Evolutionary conservation across 2,329 filamentous ascomycete genomes (phyloP).

Genomic region (Penicillium occitanis): DNA sequence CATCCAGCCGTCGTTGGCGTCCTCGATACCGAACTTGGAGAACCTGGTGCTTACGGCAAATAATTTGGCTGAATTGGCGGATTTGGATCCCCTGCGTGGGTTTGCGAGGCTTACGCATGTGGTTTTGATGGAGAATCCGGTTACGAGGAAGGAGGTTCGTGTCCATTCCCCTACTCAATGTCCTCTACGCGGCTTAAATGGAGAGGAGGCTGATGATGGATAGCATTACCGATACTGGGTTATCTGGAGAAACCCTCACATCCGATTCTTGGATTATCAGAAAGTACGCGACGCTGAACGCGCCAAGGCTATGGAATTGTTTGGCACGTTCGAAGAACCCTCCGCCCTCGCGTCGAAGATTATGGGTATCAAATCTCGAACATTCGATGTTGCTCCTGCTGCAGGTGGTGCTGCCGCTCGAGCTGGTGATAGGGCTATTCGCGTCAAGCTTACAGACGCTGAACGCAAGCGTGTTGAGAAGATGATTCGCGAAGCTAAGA

Average conservation of each 20-base stretch:
- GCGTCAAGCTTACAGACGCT: constrained; percentile 80
- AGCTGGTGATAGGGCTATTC: constrained; percentile 62
- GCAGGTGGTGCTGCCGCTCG: constrained; percentile 41
- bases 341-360: constrained; percentile 81
- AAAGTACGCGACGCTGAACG: constrained; percentile 90
- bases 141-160: constrained; percentile 85
- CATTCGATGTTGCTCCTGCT: constrained; percentile 58
- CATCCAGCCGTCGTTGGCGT: constrained; percentile 73
- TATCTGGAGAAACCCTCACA: constrained; percentile 77
- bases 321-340: constrained; percentile 74
- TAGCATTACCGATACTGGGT: constrained; percentile 92
- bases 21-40: constrained; percentile 75
- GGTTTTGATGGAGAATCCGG: constrained; percentile 80
- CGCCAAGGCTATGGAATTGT: constrained; percentile 71
- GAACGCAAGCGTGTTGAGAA: constrained; percentile 84
- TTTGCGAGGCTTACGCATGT: constrained; percentile 75
- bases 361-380: constrained; percentile 77
- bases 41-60: constrained; percentile 84
- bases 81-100: constrained; percentile 74
- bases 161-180: neutral
- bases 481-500: constrained; percentile 84
- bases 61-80: constrained; percentile 76
- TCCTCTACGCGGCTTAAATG: neutral
- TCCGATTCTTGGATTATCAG: constrained; percentile 88
- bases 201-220: neutral